Conservation (phyloP, 140 eudicot genomes). For the Bidens hawaiensis region DNA sequence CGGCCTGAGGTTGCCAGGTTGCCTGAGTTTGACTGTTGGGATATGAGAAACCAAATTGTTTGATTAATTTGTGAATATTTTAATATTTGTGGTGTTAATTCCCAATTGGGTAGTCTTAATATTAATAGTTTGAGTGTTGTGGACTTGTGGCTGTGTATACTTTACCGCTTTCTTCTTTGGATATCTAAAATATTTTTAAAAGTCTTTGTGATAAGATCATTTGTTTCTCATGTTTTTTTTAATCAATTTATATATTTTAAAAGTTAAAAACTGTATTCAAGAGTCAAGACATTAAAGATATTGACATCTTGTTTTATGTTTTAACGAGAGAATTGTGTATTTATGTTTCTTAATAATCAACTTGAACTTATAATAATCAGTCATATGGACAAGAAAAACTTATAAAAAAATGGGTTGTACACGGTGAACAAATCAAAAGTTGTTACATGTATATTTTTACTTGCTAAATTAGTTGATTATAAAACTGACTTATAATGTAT, state of each 20-base stretch:
- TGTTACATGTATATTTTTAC: not conserved
- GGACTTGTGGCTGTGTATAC: constrained; percentile 17
- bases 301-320: not conserved
- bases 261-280: not conserved
- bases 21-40: constrained; percentile 57
- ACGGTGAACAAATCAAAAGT: not conserved
- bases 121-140: constrained; percentile 26
- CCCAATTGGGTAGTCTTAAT: constrained; percentile 9
- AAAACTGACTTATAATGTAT: too few relatives aligned
- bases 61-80: not conserved
- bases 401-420: not conserved
- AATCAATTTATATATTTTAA: not conserved
- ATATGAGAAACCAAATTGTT: constrained; percentile 40
- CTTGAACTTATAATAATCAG: not conserved
- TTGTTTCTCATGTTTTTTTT: constrained; percentile 18
- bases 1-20: constrained; percentile 25
- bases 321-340: not conserved
- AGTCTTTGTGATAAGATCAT: constrained; percentile 11
- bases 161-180: constrained; percentile 4
- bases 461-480: not conserved
- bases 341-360: not conserved
- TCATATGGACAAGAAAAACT: not conserved
- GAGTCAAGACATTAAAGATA: not conserved
- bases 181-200: not conserved
- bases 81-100: not conserved